Evolutionary conservation across 2,329 filamentous ascomycete species (phyloP), one percentile per base, ranked within the genome.

Genomic region (Colletotrichum sp.): DNA sequence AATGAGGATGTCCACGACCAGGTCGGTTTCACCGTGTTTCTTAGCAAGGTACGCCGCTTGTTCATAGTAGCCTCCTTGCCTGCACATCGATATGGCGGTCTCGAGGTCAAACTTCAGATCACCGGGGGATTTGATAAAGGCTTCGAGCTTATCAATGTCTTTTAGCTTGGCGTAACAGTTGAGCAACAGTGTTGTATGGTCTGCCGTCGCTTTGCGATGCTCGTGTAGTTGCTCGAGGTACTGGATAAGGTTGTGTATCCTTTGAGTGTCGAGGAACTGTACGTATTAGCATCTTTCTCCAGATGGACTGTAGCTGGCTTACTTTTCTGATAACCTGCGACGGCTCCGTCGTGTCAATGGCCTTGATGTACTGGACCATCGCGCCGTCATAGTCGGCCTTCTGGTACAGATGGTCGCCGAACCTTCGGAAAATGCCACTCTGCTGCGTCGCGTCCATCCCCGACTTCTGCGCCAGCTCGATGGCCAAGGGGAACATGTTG

Each of bases 111-210:
- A 99, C 79, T 97, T 98, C 55, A 98, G 89, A 78, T 98, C 96
- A 4, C 94, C 95, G 0, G 96, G 96, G 33, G 95, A 96, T 81
- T 98, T 98, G 84, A 99, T 99, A 78, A 99, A 99, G 29, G 94
- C 93, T 80, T 99, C 96, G 8, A 99, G 88, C 84, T 99, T 99
- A 70, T 95, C 94, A 7, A 98, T 96, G 81, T 99, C 97, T 82
- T 99, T 99, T 18, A 98, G 86, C 81, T 99, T 99, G 1, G 97
- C 97, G 81, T 99, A 99, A 84, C 97, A 99, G 81, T 99, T 99
- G 57, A 99, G 86, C 1, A 99, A 88, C 13, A 99, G 86, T 0
- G 97, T 99, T 0, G 97, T 99, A 78, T 99, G 97, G 77, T 99
- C 97, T 3, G 95, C 93, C 3, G 96, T 98, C 0, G 97, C 97